Evolutionary conservation across 2,329 filamentous ascomycete genomes (phyloP).

Genomic region (Fusarium torulosum): DNA sequence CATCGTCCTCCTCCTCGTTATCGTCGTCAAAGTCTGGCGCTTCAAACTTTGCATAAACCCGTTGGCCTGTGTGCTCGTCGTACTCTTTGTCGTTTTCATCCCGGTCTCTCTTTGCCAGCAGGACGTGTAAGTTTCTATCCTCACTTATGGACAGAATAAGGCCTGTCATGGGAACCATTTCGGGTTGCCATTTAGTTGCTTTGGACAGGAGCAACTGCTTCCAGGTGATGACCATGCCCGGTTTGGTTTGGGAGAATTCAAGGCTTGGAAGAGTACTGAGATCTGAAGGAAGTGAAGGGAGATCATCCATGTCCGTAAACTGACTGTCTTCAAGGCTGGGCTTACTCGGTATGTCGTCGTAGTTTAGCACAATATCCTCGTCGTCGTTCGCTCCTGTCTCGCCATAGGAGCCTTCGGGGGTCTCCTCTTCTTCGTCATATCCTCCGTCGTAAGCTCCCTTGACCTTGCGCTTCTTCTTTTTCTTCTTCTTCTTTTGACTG

Average conservation of each 20-base stretch:
- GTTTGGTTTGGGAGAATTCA: slow-evolving; percentile 59
- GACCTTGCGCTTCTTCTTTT: slow-evolving; percentile 56
- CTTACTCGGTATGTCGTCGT: slow-evolving; percentile 53
- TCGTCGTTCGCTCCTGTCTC: slow-evolving; percentile 27
- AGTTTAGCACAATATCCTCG: slow-evolving; percentile 57
- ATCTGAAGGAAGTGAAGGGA: slow-evolving; percentile 72
- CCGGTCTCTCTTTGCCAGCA: slow-evolving; percentile 77
- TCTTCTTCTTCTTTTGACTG: slow-evolving; percentile 52
- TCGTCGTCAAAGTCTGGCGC: slow-evolving; percentile 74
- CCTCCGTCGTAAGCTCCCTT: slow-evolving; percentile 28
- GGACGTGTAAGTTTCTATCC: slow-evolving; percentile 66
- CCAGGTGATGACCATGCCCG: slow-evolving; percentile 77
- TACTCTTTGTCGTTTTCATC: slow-evolving; percentile 68
- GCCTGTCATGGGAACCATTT: slow-evolving; percentile 73
- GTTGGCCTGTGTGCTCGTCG: slow-evolving; percentile 75
- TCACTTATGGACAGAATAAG: slow-evolving; percentile 69
- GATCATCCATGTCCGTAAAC: slow-evolving; percentile 67
- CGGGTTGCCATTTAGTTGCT: slow-evolving; percentile 75
- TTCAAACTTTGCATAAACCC: slow-evolving; percentile 84
- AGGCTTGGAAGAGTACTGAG: slow-evolving; percentile 66
- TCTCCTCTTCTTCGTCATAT: slow-evolving; percentile 30
- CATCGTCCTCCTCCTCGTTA: slow-evolving; percentile 70
- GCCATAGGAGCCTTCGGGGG: slow-evolving; percentile 4
- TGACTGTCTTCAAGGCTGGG: slow-evolving; percentile 56
- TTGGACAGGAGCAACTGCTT: slow-evolving; percentile 72